Evolutionary conservation across 2,329 filamentous ascomycete species (phyloP), one percentile per base, ranked within the genome.

Genomic region (Stachybotrys chlorohalonatus): DNA sequence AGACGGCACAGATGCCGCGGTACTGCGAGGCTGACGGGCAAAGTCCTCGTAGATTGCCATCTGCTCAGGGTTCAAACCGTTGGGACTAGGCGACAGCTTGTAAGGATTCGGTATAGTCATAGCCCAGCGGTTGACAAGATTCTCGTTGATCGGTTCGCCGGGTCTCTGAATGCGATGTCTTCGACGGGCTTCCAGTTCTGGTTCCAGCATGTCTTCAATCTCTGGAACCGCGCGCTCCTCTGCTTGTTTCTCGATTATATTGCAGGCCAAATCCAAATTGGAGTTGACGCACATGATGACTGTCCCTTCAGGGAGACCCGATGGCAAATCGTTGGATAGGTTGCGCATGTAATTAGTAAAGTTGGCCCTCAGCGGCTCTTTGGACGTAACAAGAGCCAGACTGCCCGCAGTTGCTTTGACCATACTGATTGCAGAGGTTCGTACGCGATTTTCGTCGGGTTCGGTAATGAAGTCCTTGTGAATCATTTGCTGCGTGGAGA

Each of bases 281-380:
- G 95, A 93, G 69, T 97, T 99, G 57, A 99, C 93, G 70, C 95
- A 97, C 90, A 99, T 96, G 55, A 97, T 83, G 57, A 99, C 94
- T 36, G 94, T 89, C 7, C 94, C 94, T 72, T 99, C 94, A 0
- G 94, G 90, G 58, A 99, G 80, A 15, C 89, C 89, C 53, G 90
- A 87, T 53, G 90, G 85, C 45, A 95, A 80, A 45, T 86, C 83
- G 51, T 73, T 75, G 3, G 83, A 79, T n/a, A 85, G 70, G 51
- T 78, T 79, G 53, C 94, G 87, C 69, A 99, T 91, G 67, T 97
- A 95, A 72, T 97, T 99, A 53, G 89, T 95, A 71, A 99, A 95
- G 73, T 95, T 97, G 70, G 95, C 94, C 57, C 94, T 85, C 15
- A 99, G 78, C 15, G 94, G 94, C 69, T 99, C 94, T 71, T 97